Base-by-base conservation (phyloP, 257 asterid species). In the Jaltomata sinuosa region DNA sequence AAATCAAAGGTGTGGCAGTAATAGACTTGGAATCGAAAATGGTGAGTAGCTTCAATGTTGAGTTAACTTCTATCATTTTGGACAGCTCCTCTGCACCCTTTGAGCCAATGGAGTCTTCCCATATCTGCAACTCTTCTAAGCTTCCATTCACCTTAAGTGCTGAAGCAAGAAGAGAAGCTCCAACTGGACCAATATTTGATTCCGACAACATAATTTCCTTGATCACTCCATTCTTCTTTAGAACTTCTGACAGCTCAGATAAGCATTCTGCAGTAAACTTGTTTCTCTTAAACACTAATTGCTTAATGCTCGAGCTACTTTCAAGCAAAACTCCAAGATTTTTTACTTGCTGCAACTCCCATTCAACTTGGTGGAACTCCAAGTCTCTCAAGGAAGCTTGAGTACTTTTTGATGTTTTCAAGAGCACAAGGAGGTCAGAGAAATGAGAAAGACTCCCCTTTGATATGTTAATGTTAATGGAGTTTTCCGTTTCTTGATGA, bases 41-140 rank as follows among this genome's bases (percentile, higher is more conserved):
- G 1, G 92, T 90, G 67, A 95, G 79, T 40, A 90, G 76, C 84
- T 85, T 95, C 65, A 95, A 86, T 53, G 93, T 79, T 3, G 97
- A 89, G 87, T 95, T 95, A n/a, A 81, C 95, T 89, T 95, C 99
- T n/a, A 95, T 94, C 99, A 95, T 95, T 83, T 90, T 90, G 0
- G 97, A 95, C 1, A 95, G 85, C 87, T 93, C 97, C 84, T 95
- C 99, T 3, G 97, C 93, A 6, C 98, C 98, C 50, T 83, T 88
- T 0, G 93, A 84, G 16, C 98, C 98, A 79, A 95, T 91, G 0
- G 98, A 94, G 89, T 95, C 98, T 47, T 91, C 96, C 98, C 96
- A 94, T 86, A 94, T 90, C 42, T 92, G 94, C 87, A 95, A 83
- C 81, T 92, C 96, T 71, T 93, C 93, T 72, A 95, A 86, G 86